A percentile compares a stretch with the other conserved stretches of the same genome.
phyloP scores from a whole-genome alignment of 129 eudicot genomes.

The Pittosporum tobira region DNA sequence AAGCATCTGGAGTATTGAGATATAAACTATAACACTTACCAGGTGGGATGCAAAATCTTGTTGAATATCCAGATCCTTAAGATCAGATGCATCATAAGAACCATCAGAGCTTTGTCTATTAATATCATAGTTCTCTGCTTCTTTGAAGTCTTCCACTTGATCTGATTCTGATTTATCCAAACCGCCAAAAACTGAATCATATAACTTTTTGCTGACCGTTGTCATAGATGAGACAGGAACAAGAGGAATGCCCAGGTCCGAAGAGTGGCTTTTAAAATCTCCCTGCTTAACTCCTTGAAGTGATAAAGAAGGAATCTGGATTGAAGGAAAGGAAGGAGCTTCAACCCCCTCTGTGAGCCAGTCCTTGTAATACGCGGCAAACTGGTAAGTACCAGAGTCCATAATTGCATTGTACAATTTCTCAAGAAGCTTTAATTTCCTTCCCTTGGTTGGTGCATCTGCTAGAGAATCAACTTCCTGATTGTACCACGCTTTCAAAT shows the following conservation, averaged over 20 bases:
- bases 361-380: constrained; percentile 72
- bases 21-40: constrained; percentile 22
- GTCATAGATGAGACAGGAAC: constrained; percentile 35
- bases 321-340: constrained; percentile 60
- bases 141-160: constrained; percentile 30
- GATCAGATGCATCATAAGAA: constrained; percentile 26
- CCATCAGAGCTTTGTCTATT: constrained; percentile 35
- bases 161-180: constrained; percentile 25
- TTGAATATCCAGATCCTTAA: constrained; percentile 20
- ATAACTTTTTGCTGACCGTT: constrained; percentile 52
- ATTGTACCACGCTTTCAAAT: constrained; percentile 58
- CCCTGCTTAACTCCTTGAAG: constrained; percentile 24
- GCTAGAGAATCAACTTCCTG: constrained; percentile 35
- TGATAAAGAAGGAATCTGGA: constrained; percentile 44
- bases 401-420: constrained; percentile 50
- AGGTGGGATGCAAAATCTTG: constrained; percentile 15
- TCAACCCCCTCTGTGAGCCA: constrained; percentile 73
- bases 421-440: constrained; percentile 58
- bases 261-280: constrained; percentile 22
- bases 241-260: constrained; percentile 27
- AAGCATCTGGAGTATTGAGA: background rate
- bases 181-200: constrained; percentile 45
- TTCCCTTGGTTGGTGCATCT: constrained; percentile 28
- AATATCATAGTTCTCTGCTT: constrained; percentile 31
- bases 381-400: constrained; percentile 62